Base-by-base conservation (phyloP, 2,329 filamentous ascomycete species). In the Beauveria medogensis region DNA sequence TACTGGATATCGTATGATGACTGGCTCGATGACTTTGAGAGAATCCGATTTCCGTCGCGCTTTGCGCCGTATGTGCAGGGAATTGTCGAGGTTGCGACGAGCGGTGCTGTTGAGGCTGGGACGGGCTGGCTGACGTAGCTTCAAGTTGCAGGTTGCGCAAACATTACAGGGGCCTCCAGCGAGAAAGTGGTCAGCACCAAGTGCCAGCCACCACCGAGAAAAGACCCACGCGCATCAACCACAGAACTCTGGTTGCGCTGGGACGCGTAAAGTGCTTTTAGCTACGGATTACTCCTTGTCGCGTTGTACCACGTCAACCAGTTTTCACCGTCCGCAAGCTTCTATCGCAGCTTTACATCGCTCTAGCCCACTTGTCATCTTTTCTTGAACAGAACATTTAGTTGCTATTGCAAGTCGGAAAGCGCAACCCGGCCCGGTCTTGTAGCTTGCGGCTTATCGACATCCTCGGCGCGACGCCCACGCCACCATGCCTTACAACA, bases 401-500 rank as follows among this genome's bases (percentile, higher is more conserved):
- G 30, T 50, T 59, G 24, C 12, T 14, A 43, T 37, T 41, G 61
- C 20, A 50, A 30, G 26, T 16, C 47, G 14, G 34, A 37, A 37
- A 14, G 5, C 34, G 34, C 34, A 14, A 37, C 34, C 12, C 12
- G 34, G 12, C 12, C 34, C 12, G 34, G 2, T 5, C 34, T 37
- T 6, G 34, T 6, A 37, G 5, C 34, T 37, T 4, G 34, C 34
- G 34, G 22, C 16, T 24, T 56, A 4, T 24, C 22, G 10, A 10
- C 18, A 52, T n/a, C 41, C 20, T 24, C 24, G 3, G 8, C 10
- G n/a, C 18, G 9, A 9, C 26, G 30, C 48, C 3, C 9, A 30
- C 16, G 37, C 37, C 37, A 74, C 20, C 55, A 97, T 97, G 92
- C 90, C 92, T 28, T 92, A 94, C 78, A 96, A 96, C 76, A 93